These are phyloP conservation scores for Chlamydomonas incerta DNA, from an alignment of 139 green algal species.

Conservation along the genomic window DNA sequence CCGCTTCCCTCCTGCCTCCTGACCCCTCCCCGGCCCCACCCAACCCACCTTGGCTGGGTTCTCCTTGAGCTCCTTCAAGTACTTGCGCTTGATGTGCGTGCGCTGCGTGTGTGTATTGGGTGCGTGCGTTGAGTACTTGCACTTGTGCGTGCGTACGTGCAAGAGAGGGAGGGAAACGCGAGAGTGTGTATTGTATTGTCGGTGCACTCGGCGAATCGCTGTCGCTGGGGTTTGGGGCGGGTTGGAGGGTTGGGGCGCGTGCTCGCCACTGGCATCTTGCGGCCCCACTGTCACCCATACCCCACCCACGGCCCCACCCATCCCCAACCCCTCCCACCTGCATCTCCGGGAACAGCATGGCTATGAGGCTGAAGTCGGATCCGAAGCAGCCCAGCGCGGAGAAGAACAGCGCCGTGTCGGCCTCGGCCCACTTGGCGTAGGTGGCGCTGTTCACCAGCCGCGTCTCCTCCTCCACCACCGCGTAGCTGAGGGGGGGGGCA, in stretches of 20 bases:
- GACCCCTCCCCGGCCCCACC: neutral
- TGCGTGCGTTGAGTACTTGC: too few species aligned
- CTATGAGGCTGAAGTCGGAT: slow-evolving; percentile 83
- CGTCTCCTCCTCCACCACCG: slow-evolving; percentile 56
- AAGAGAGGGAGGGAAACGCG: too few species aligned
- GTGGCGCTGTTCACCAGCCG: slow-evolving; percentile 63
- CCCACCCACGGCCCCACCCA: neutral
- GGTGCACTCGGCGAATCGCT: too few species aligned
- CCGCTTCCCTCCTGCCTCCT: neutral
- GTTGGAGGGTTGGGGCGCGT: too few species aligned
- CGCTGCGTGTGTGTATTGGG: neutral
- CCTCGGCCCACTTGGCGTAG: slow-evolving; percentile 68
- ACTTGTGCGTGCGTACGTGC: too few species aligned
- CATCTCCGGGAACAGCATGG: slow-evolving; percentile 72
- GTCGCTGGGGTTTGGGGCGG: too few species aligned
- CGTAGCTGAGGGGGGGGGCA: neutral
- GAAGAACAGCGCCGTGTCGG: slow-evolving; percentile 82
- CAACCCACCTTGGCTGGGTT: slow-evolving; percentile 32
- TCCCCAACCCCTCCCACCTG: neutral
- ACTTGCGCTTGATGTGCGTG: slow-evolving; percentile 42
- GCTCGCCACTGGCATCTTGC: too few species aligned
- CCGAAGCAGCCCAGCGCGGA: slow-evolving; percentile 77
- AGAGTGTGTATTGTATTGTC: too few species aligned
- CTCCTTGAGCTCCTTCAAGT: slow-evolving; percentile 14
- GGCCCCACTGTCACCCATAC: too few species aligned